Evolutionary conservation across 2,329 filamentous ascomycete species (phyloP).

Genomic region (Rhynchosporium graminicola): DNA sequence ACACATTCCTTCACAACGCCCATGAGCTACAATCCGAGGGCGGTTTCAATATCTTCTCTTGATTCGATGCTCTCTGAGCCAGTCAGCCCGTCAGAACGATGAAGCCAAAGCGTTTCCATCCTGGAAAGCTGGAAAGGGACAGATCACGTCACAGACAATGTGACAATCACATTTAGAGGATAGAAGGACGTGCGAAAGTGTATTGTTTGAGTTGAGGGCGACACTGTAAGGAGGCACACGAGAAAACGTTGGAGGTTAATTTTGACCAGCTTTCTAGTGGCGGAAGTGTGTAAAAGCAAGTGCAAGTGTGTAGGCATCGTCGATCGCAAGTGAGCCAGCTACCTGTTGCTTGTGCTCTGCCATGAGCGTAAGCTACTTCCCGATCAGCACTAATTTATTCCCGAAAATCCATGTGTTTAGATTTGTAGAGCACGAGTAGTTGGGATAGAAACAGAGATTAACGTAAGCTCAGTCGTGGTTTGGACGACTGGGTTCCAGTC

Average conservation of each 20-base stretch:
- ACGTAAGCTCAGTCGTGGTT: constrained; percentile 39
- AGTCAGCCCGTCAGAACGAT: background rate
- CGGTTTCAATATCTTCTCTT: background rate
- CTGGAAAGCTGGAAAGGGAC: background rate
- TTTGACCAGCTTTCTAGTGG: no score
- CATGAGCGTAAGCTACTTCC: constrained; percentile 45
- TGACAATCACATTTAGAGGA: background rate
- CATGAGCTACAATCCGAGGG: background rate
- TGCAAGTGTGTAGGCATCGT: constrained; percentile 44
- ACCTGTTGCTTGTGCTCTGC: constrained; percentile 44
- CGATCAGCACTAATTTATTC: constrained; percentile 40
- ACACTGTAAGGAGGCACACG: background rate
- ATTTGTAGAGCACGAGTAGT: constrained; percentile 37
- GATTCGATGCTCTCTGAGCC: background rate
- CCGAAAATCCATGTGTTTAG: constrained; percentile 40
- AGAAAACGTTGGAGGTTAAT: background rate
- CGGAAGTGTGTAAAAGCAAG: constrained; percentile 16
- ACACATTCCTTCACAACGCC: background rate
- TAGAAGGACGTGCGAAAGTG: background rate
- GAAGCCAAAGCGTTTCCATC: background rate
- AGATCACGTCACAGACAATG: no score
- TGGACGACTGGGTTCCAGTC: constrained; percentile 43
- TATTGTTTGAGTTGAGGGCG: background rate
- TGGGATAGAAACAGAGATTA: constrained; percentile 42
- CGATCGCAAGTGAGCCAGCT: constrained; percentile 44